These are phyloP conservation scores for Candida andamanensis DNA, from an alignment of 805 yeast species.

Conservation along the genomic window DNA sequence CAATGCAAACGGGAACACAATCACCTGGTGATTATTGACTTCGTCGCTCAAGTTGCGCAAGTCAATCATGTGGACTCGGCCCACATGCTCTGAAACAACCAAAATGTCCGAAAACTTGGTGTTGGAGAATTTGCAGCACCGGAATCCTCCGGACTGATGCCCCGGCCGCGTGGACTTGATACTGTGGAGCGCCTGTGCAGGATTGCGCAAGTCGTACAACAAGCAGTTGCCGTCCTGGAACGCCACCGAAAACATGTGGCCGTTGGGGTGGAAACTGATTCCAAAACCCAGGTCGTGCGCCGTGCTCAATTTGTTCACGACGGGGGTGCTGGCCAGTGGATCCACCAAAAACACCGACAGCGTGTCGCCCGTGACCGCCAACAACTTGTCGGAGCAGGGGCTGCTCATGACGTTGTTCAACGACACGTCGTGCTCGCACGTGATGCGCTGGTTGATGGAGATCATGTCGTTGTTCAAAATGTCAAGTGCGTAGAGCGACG, in stretches of 20 bases:
- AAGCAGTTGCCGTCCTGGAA: slow-evolving; percentile 83
- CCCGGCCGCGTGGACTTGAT: slow-evolving; percentile 56
- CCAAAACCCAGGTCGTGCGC: slow-evolving; percentile 79
- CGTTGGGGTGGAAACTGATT: slow-evolving; percentile 72
- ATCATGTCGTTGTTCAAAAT: slow-evolving; percentile 42
- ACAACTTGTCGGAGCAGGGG: slow-evolving; percentile 31
- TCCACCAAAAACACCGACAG: slow-evolving; percentile 57
- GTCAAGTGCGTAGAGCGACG: slow-evolving; percentile 60
- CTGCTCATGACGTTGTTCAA: slow-evolving; percentile 70
- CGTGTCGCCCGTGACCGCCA: slow-evolving; percentile 71
- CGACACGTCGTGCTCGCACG: slow-evolving; percentile 53
- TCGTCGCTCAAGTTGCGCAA: slow-evolving; percentile 51
- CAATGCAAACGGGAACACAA: slow-evolving; percentile 54
- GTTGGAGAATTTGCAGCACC: slow-evolving; percentile 48
- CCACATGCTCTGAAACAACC: slow-evolving; percentile 77
- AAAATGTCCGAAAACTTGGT: slow-evolving; percentile 69
- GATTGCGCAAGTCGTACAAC: slow-evolving; percentile 70
- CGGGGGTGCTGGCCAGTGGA: slow-evolving; percentile 19
- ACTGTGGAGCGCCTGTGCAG: slow-evolving; percentile 46
- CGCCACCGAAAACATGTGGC: slow-evolving; percentile 66
- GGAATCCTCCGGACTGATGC: slow-evolving; percentile 58
- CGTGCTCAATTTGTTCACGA: slow-evolving; percentile 40
- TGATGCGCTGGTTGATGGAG: slow-evolving; percentile 37
- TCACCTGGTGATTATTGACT: slow-evolving; percentile 60
- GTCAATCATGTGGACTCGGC: slow-evolving; percentile 81